These are phyloP conservation scores for Daldinia grandis DNA, from an alignment of 495 filamentous ascomycete species.

Conservation along the genomic window DNA sequence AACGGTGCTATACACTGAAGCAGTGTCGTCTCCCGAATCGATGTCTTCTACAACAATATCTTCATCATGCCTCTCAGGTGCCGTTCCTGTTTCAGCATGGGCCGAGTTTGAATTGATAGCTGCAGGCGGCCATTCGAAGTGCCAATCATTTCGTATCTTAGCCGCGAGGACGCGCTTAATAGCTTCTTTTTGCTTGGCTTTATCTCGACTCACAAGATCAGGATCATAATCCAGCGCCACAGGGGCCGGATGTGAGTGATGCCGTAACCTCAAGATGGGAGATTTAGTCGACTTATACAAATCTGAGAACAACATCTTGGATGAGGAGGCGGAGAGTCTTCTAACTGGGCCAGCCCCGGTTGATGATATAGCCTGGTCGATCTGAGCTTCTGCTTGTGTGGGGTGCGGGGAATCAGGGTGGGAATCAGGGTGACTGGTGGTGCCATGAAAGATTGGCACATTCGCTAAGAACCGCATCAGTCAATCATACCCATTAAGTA, in stretches of 20 bases:
- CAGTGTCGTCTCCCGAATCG: slow-evolving; percentile 51
- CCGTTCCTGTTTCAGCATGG: not conserved
- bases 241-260: slow-evolving; percentile 44
- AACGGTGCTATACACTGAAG: slow-evolving; percentile 56
- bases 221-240: slow-evolving; percentile 54
- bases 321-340: slow-evolving; percentile 38
- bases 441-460: slow-evolving; percentile 42
- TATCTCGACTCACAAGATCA: slow-evolving; percentile 63
- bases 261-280: slow-evolving; percentile 52
- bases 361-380: slow-evolving; percentile 40
- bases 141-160: slow-evolving; percentile 68
- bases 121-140: slow-evolving; percentile 54
- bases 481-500: slow-evolving; percentile 16
- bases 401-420: slow-evolving; percentile 42
- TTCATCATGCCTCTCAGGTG: slow-evolving; percentile 5
- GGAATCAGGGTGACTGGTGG: slow-evolving; percentile 40
- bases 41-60: slow-evolving; percentile 18
- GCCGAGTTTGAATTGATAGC: not conserved
- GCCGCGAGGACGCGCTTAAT: slow-evolving; percentile 61
- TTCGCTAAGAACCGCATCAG: slow-evolving; percentile 40
- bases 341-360: slow-evolving; percentile 18
- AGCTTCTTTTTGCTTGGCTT: slow-evolving; percentile 62
- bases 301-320: slow-evolving; percentile 50
- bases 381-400: slow-evolving; percentile 34
- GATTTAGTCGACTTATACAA: slow-evolving; percentile 47